Conservation (phyloP, 495 filamentous ascomycete genomes). For the Daldinia decipiens region DNA sequence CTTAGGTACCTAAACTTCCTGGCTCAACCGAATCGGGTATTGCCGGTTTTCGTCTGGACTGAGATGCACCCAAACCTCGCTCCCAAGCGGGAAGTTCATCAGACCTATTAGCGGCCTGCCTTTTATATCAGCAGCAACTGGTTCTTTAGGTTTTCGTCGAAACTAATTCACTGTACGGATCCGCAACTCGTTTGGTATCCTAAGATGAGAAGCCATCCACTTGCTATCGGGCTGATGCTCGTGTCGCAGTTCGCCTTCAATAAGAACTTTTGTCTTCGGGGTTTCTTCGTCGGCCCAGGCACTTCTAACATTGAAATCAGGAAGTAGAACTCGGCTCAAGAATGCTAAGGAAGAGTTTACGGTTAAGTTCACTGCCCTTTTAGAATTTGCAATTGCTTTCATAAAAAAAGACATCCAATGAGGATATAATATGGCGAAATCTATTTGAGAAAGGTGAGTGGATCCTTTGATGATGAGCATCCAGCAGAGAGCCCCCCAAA, state of each 20-base stretch:
- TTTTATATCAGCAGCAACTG: slow-evolving; percentile 28
- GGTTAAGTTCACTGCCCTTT: slow-evolving; percentile 66
- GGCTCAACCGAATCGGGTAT: slow-evolving; percentile 19
- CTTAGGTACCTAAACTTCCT: neutral
- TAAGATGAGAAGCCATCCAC: slow-evolving; percentile 58
- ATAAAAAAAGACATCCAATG: slow-evolving; percentile 62
- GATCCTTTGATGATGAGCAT: slow-evolving; percentile 68
- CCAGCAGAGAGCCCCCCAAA: slow-evolving; percentile 61
- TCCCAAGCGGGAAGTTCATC: slow-evolving; percentile 50
- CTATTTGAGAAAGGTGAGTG: slow-evolving; percentile 66
- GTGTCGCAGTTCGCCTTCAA: slow-evolving; percentile 48
- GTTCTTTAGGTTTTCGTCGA: slow-evolving; percentile 32
- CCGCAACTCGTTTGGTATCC: slow-evolving; percentile 59
- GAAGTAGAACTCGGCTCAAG: slow-evolving; percentile 55
- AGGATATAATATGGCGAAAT: slow-evolving; percentile 70
- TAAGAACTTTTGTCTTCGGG: slow-evolving; percentile 45
- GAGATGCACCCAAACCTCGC: slow-evolving; percentile 63
- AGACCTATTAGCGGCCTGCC: slow-evolving; percentile 43
- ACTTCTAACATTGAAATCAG: slow-evolving; percentile 48
- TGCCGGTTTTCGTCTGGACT: slow-evolving; percentile 50
- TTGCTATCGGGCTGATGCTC: slow-evolving; percentile 59
- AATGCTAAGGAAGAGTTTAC: slow-evolving; percentile 65
- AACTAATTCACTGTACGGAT: slow-evolving; percentile 50
- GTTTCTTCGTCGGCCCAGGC: slow-evolving; percentile 57
- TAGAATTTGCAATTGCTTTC: slow-evolving; percentile 66